phyloP scores from a whole-genome alignment of 768 basidiomycete genomes.

The Kwoniella bestiolae region DNA sequence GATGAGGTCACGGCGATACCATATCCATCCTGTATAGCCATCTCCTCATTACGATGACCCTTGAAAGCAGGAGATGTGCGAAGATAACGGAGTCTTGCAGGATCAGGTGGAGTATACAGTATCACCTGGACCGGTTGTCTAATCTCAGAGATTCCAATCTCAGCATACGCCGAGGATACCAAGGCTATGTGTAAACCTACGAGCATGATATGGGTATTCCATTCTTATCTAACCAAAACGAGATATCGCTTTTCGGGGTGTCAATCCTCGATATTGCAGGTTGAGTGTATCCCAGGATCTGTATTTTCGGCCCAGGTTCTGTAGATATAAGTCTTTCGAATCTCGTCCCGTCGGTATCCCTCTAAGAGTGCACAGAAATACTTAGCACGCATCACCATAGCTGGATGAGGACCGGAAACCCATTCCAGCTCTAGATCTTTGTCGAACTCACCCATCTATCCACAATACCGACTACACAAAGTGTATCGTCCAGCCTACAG shows the following conservation, averaged over 20 bases:
- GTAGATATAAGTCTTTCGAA: no score
- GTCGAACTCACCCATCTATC: conserved; percentile 26
- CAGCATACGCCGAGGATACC: neutral
- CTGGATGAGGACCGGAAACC: no score
- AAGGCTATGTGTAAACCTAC: conserved; percentile 1
- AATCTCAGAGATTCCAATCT: neutral
- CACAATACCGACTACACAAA: conserved; percentile 34
- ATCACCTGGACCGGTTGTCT: conserved; percentile 54
- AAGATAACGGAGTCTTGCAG: conserved; percentile 69
- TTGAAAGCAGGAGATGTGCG: conserved; percentile 59
- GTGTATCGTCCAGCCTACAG: conserved; percentile 22
- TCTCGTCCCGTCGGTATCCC: no score
- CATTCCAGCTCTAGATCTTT: no score
- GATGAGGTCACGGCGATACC: neutral
- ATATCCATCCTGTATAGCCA: conserved; percentile 29
- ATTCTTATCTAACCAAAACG: conserved; percentile 8
- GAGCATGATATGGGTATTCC: conserved; percentile 9
- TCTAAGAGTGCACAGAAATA: no score
- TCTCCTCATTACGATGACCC: neutral
- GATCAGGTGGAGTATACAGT: conserved; percentile 65
- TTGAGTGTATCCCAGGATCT: neutral
- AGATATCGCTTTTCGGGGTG: neutral
- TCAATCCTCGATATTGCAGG: neutral
- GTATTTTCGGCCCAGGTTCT: no score
- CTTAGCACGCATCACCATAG: no score